These are phyloP conservation scores for Colletotrichum sp. DNA, from an alignment of 2,329 filamentous ascomycete genomes.

Conservation along the genomic window DNA sequence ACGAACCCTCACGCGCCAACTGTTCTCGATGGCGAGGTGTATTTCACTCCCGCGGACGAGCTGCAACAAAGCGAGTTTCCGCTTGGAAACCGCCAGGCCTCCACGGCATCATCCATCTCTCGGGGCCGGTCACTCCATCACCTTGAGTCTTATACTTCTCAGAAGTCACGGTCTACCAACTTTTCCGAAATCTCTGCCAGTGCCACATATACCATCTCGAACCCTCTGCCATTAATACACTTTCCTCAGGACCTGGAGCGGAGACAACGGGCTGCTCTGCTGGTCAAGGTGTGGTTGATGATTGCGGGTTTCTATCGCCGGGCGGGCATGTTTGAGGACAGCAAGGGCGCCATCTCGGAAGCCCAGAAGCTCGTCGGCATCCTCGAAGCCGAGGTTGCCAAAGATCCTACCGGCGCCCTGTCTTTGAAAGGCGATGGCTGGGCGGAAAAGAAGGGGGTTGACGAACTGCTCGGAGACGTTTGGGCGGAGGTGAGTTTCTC, in stretches of 20 bases:
- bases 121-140: conserved; percentile 48
- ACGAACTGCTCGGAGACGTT: conserved; percentile 85
- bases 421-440: conserved; percentile 71
- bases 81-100: conserved; percentile 44
- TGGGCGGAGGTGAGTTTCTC: conserved; percentile 72
- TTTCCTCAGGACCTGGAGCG: conserved; percentile 60
- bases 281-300: conserved; percentile 88
- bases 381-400: conserved; percentile 71
- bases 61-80: conserved; percentile 47
- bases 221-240: conserved; percentile 55
- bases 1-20: conserved; percentile 42
- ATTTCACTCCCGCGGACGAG: conserved; percentile 54
- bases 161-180: conserved; percentile 43
- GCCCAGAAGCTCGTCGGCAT: conserved; percentile 76
- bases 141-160: conserved; percentile 50
- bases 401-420: conserved; percentile 66
- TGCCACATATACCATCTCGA: conserved; percentile 48
- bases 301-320: conserved; percentile 88
- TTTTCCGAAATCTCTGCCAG: conserved; percentile 44
- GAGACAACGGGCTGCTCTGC: conserved; percentile 53
- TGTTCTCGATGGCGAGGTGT: conserved; percentile 55
- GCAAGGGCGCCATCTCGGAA: conserved; percentile 79
- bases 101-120: conserved; percentile 46
- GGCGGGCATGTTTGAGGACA: conserved; percentile 80
- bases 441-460: conserved; percentile 81